These are phyloP conservation scores for Gloeostereum incarnatum DNA, from an alignment of 768 basidiomycete species.

Conservation along the genomic window DNA sequence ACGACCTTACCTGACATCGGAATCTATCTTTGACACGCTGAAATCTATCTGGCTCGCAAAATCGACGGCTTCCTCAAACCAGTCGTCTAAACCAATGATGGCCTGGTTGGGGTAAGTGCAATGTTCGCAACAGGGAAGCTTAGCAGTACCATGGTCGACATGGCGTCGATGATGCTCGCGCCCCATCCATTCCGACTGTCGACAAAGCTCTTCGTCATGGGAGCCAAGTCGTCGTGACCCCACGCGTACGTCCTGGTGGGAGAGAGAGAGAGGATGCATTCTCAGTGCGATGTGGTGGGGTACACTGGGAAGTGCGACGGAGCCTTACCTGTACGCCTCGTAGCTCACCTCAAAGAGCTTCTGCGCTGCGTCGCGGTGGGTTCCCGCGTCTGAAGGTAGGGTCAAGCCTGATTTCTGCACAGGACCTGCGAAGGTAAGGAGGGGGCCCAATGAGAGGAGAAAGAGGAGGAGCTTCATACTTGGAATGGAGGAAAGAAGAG, in stretches of 20 bases:
- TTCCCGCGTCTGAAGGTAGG: slow-evolving; percentile 25
- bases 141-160: slow-evolving; percentile 32
- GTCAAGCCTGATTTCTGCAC: slow-evolving; percentile 28
- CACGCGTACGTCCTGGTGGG: slow-evolving; percentile 30
- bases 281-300: too few relatives aligned
- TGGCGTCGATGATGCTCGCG: slow-evolving; percentile 27
- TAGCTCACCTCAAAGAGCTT: slow-evolving; percentile 33
- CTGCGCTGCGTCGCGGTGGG: slow-evolving; percentile 24
- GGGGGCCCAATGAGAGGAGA: too few relatives aligned
- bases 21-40: slow-evolving; percentile 22
- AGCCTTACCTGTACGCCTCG: slow-evolving; percentile 30
- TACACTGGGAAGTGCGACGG: too few relatives aligned
- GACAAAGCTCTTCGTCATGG: slow-evolving; percentile 6
- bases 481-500: too few relatives aligned
- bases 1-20: slow-evolving; percentile 26
- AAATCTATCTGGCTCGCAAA: slow-evolving; percentile 32
- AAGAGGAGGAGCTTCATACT: too few relatives aligned
- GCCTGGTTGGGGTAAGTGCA: background rate
- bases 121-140: slow-evolving; percentile 1
- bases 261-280: background rate
- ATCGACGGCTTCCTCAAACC: slow-evolving; percentile 32
- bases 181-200: slow-evolving; percentile 9
- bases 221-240: slow-evolving; percentile 33
- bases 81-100: slow-evolving; percentile 26
- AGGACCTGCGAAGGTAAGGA: too few relatives aligned